Base-by-base conservation (phyloP, 2,329 filamentous ascomycete genomes). In the Shiraia bambusicola region DNA sequence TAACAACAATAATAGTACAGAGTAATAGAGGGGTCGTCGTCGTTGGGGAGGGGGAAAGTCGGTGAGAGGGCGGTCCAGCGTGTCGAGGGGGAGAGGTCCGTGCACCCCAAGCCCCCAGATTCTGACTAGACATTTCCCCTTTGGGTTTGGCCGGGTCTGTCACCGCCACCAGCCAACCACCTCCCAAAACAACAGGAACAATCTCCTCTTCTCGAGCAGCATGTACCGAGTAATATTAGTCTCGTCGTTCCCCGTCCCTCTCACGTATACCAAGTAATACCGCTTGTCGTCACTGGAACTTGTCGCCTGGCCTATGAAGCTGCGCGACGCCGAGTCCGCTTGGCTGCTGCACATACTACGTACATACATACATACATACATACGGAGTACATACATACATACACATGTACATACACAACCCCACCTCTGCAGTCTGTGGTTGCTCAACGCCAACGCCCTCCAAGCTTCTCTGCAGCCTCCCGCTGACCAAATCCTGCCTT, bases 301-400 rank as follows among this genome's bases (percentile, higher is more conserved):
- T 49, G 4, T 22, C 19, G 19, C 36, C 44, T 45, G 42, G 56
- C 62, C 54, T 61, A 66, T 66, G 52, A 44, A 49, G 42, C 33
- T 34, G 37, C 34, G 41, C 28, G 32, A 43, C 42, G 35, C 28
- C 37, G 45, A 34, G 29, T 47, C 49, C 46, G 40, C 44, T 45
- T 39, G 41, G 42, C 52, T 25, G n/a, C n/a, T n/a, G n/a, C n/a
- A n/a, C n/a, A n/a, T n/a, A n/a, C n/a, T n/a, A n/a, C n/a, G n/a
- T n/a, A n/a, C n/a, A n/a, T n/a, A n/a, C n/a, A n/a, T n/a, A n/a
- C n/a, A n/a, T n/a, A n/a, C n/a, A n/a, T n/a, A n/a, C n/a, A n/a
- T n/a, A n/a, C n/a, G n/a, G n/a, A n/a, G n/a, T n/a, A n/a, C n/a
- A n/a, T n/a, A n/a, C n/a, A n/a, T n/a, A n/a, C n/a, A n/a, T n/a